A percentile compares a stretch with the other conserved stretches of the same genome.
phyloP scores from a whole-genome alignment of 768 basidiomycete genomes.

The Tulasnella sp. region DNA sequence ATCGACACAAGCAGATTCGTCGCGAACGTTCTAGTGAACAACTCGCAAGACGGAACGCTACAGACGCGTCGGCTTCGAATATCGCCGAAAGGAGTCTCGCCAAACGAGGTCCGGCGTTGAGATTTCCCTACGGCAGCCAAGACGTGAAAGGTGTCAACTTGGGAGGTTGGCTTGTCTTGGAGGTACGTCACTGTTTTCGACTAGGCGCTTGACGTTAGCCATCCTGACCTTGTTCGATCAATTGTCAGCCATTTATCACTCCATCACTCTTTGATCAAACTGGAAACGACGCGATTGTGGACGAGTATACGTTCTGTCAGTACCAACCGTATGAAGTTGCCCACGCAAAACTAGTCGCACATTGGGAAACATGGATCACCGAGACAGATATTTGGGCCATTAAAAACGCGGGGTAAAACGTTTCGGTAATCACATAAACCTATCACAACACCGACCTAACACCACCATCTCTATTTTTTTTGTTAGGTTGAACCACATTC shows the following conservation, averaged over 20 bases:
- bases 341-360: constrained; percentile 26
- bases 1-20: too few species aligned
- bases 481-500: constrained; percentile 30
- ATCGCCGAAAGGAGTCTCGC: too few species aligned
- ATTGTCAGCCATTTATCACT: neutral
- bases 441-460: too few species aligned
- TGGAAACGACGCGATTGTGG: constrained; percentile 19
- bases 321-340: neutral
- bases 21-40: too few species aligned
- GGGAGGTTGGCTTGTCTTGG: constrained; percentile 9
- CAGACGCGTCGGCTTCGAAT: too few species aligned
- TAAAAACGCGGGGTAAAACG: neutral
- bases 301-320: constrained; percentile 2
- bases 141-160: constrained; percentile 8
- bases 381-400: constrained; percentile 46
- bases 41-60: too few species aligned
- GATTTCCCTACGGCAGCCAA: constrained; percentile 3
- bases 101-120: too few species aligned
- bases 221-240: constrained; percentile 1
- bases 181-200: neutral
- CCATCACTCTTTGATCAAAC: constrained; percentile 11
- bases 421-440: neutral
- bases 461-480: neutral
- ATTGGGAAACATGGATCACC: constrained; percentile 67
- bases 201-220: neutral